phyloP scores from a whole-genome alignment of 208 protist genomes.

The Trypanosomatidae sp. region DNA sequence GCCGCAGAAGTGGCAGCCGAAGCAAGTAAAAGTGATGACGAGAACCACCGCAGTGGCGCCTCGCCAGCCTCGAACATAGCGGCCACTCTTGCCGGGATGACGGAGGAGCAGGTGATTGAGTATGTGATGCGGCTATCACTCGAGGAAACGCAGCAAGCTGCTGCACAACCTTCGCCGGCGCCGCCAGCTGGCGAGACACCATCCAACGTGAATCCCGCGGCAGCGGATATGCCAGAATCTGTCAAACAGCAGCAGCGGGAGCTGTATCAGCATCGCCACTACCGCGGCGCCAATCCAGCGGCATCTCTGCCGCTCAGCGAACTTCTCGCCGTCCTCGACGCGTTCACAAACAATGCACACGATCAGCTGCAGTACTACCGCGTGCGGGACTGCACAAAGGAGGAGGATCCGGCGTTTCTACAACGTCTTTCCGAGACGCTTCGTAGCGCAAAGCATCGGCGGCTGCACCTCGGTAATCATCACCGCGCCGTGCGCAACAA shows the following conservation, averaged over 20 bases:
- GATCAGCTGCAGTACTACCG: slow-evolving; percentile 35
- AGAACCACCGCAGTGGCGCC: background rate
- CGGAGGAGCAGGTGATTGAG: slow-evolving; percentile 33
- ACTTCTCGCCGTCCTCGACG: slow-evolving; percentile 62
- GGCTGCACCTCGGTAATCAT: slow-evolving; percentile 63
- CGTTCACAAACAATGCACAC: slow-evolving; percentile 53
- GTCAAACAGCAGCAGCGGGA: background rate
- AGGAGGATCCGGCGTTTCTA: slow-evolving; percentile 50
- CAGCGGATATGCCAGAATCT: background rate
- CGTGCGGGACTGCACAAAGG: slow-evolving; percentile 42
- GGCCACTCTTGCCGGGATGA: slow-evolving; percentile 21
- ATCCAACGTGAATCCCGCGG: background rate
- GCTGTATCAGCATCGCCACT: slow-evolving; percentile 8
- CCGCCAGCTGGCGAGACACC: background rate
- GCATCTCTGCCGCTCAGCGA: slow-evolving; percentile 40
- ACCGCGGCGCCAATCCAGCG: slow-evolving; percentile 12
- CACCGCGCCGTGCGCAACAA: slow-evolving; percentile 64
- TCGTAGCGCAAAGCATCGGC: slow-evolving; percentile 54
- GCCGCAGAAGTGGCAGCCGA: background rate
- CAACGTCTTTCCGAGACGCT: slow-evolving; percentile 62
- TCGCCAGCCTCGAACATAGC: background rate
- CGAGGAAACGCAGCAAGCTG: slow-evolving; percentile 15
- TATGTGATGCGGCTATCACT: slow-evolving; percentile 40
- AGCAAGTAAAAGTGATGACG: background rate
- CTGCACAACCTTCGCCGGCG: background rate